phyloP scores from a whole-genome alignment of 768 basidiomycete genomes.

The Serendipita sp. region DNA sequence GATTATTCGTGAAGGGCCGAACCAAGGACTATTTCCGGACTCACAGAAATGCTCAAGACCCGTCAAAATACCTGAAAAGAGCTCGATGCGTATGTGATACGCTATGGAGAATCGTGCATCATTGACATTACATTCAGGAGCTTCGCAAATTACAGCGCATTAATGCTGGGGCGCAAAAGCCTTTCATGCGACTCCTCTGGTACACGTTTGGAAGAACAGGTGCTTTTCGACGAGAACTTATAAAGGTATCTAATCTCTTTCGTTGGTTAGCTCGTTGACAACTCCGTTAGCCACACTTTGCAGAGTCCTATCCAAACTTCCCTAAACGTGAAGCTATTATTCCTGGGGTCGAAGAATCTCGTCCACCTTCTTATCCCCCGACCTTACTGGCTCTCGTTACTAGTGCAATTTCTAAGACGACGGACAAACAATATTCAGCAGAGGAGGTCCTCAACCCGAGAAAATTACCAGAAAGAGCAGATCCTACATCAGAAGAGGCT shows the following conservation, averaged over 20 bases:
- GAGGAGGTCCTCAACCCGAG: conserved; percentile 33
- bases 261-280: neutral
- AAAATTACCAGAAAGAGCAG: conserved; percentile 37
- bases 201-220: conserved; percentile 65
- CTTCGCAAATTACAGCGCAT: conserved; percentile 36
- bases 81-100: neutral
- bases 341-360: conserved; percentile 31
- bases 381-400: conserved; percentile 48
- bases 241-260: conserved; percentile 31
- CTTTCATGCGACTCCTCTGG: conserved; percentile 43
- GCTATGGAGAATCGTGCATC: neutral
- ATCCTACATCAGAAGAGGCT: conserved; percentile 42
- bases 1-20: conserved; percentile 5
- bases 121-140: conserved; percentile 25
- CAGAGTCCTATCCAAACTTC: conserved; percentile 32
- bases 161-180: conserved; percentile 30
- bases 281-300: conserved; percentile 8
- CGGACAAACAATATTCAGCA: conserved; percentile 27
- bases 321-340: conserved; percentile 34
- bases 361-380: conserved; percentile 49
- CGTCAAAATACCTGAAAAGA: neutral
- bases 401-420: conserved; percentile 27
- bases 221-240: conserved; percentile 47
- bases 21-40: conserved; percentile 47
- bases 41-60: conserved; percentile 21